A percentile compares a stretch with the other conserved stretches of the same genome.
Evolutionary conservation across 148 eudicot species (phyloP).

Genomic region (Limonium bicolor): DNA sequence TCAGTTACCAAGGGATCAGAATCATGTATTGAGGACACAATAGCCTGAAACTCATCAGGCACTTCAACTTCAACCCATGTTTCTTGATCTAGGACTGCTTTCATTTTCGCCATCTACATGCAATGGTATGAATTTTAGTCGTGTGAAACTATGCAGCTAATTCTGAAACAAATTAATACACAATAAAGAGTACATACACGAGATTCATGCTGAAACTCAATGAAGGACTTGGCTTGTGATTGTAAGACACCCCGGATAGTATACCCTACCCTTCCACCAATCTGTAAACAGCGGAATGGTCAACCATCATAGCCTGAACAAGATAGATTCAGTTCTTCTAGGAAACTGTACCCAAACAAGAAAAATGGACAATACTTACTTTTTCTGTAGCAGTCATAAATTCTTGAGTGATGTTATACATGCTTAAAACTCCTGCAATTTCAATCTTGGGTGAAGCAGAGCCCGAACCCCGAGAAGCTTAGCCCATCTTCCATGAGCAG

Average conservation of each 20-base stretch:
- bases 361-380: slow-evolving; percentile 19
- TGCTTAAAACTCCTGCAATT: slow-evolving; percentile 74
- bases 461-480: slow-evolving; percentile 97
- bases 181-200: slow-evolving; percentile 38
- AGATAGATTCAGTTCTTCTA: neutral
- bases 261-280: slow-evolving; percentile 99
- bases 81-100: slow-evolving; percentile 94
- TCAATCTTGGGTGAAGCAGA: slow-evolving; percentile 76
- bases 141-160: slow-evolving; percentile 1
- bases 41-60: slow-evolving; percentile 89
- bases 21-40: slow-evolving; percentile 46
- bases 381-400: slow-evolving; percentile 87
- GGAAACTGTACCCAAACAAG: too few species aligned
- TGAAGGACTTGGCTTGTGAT: slow-evolving; percentile 91
- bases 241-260: slow-evolving; percentile 94
- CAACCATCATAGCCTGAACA: slow-evolving; percentile 17
- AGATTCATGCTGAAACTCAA: slow-evolving; percentile 93
- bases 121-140: slow-evolving; percentile 12
- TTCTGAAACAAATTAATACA: slow-evolving; percentile 1
- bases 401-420: slow-evolving; percentile 72
- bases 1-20: slow-evolving; percentile 30
- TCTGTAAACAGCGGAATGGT: slow-evolving; percentile 39
- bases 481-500: slow-evolving; percentile 99
- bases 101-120: slow-evolving; percentile 69
- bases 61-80: slow-evolving; percentile 97